Evolutionary conservation across 768 basidiomycete species (phyloP), one percentile per base, ranked within the genome.

Genomic region (Tephrocybe sp.): DNA sequence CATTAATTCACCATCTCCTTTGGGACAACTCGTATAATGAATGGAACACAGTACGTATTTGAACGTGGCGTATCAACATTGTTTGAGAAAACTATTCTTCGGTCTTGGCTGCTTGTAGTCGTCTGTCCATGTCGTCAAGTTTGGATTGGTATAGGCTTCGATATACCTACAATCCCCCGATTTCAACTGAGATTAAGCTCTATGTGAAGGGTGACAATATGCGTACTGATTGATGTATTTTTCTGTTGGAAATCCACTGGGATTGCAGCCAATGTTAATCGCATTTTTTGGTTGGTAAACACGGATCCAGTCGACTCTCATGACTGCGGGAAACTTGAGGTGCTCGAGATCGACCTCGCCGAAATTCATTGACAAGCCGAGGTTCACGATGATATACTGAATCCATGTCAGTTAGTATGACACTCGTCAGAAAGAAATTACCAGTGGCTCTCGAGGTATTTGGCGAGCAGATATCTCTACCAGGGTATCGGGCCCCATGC

Each of bases 251-350:
- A 80, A 88, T 38, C 81, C 78, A 39, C 69, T 62, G 11, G 94
- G 94, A 63, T 90, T 85, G 63, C 94, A 98, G 14, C 94, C 93
- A 45, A 92, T 76, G 64, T 93, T 95, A 51, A 82, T 75, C 25
- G 76, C 64, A 55, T 81, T 67, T 61, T 77, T 72, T 2, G 82
- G 82, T 64, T 97, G 95, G 68, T 97, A 98, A 7, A 98, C 90
- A 20, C 95, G 83, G 48, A 98, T 83, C 72, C 87, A 97, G 64
- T 97, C 92, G 36, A 96, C 74, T 42, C 72, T 74, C 90, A 97
- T 85, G 2, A 62, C 72, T 3, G 84, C 67, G 7, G 93, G 93
- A 71, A 91, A 93, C 15, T 69, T 72, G 18, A 96, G 71, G 52
- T 86, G 74, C 15, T 78, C 68, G 44, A 90, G 75, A 69, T 97